phyloP scores from a whole-genome alignment of 2,329 filamentous ascomycete species.

The Curvularia eragrostidis region DNA sequence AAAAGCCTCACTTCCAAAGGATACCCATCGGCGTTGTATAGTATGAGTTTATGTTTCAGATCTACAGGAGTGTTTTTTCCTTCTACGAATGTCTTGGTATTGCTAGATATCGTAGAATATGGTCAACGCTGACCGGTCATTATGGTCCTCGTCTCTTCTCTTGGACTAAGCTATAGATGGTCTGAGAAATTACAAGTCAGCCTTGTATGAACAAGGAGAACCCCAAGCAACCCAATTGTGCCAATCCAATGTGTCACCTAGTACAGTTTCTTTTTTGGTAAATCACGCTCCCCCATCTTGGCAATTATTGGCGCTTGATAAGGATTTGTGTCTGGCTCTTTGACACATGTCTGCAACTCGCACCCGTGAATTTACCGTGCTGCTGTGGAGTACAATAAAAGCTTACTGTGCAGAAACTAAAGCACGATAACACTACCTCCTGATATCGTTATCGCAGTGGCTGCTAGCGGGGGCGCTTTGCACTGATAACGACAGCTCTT shows the following conservation, averaged over 20 bases:
- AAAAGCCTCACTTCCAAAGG: slow-evolving; percentile 29
- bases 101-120: not conserved
- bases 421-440: not conserved
- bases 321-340: not conserved
- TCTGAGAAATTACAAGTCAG: slow-evolving; percentile 7
- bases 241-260: not conserved
- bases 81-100: not conserved
- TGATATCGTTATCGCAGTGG: not conserved
- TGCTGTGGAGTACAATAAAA: not conserved
- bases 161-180: slow-evolving; percentile 19
- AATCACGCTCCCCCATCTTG: not conserved
- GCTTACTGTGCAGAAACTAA: not conserved
- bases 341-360: not conserved
- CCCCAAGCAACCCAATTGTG: not conserved
- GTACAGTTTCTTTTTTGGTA: not conserved
- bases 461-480: not conserved
- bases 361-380: not conserved
- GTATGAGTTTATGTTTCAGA: slow-evolving; percentile 9
- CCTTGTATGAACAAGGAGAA: slow-evolving; percentile 8
- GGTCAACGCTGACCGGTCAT: not conserved
- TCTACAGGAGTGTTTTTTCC: not conserved
- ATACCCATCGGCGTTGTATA: slow-evolving; percentile 37
- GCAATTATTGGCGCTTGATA: not conserved
- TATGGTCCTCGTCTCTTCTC: not conserved
- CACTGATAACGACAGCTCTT: not conserved